These are phyloP conservation scores for Solanum virginianum DNA, from an alignment of 257 asterid genomes.

Conservation along the genomic window DNA sequence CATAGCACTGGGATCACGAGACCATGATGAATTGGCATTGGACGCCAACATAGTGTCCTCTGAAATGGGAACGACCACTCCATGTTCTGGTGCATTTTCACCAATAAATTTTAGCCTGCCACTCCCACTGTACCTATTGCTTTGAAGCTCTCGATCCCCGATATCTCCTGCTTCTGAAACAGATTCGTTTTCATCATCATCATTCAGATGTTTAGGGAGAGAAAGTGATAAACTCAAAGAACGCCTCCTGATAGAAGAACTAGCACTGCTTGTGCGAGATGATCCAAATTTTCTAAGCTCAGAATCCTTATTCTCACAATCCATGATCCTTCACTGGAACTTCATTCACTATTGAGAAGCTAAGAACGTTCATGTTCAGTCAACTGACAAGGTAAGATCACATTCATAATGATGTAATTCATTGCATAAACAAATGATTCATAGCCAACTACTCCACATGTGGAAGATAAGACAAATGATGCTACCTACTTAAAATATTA, in stretches of 20 bases:
- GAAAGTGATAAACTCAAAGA: constrained; percentile 23
- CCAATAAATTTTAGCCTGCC: constrained; percentile 30
- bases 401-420: background rate
- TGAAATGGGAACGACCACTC: constrained; percentile 30
- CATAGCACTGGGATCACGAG: background rate
- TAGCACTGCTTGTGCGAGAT: constrained; percentile 22
- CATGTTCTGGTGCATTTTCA: constrained; percentile 26
- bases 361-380: background rate
- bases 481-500: background rate
- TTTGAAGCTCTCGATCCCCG: constrained; percentile 66
- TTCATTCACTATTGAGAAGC: background rate
- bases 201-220: constrained; percentile 18
- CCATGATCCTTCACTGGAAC: constrained; percentile 21
- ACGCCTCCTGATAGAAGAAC: constrained; percentile 35
- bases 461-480: background rate
- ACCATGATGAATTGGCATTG: background rate
- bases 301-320: constrained; percentile 18
- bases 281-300: constrained; percentile 31
- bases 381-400: background rate
- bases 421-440: background rate
- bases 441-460: background rate
- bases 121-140: constrained; percentile 42
- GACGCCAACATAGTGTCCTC: constrained; percentile 16
- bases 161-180: constrained; percentile 93
- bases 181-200: constrained; percentile 32